Evolutionary conservation across 2,329 filamentous ascomycete species (phyloP).

Genomic region (Cladobotryum protrusum): DNA sequence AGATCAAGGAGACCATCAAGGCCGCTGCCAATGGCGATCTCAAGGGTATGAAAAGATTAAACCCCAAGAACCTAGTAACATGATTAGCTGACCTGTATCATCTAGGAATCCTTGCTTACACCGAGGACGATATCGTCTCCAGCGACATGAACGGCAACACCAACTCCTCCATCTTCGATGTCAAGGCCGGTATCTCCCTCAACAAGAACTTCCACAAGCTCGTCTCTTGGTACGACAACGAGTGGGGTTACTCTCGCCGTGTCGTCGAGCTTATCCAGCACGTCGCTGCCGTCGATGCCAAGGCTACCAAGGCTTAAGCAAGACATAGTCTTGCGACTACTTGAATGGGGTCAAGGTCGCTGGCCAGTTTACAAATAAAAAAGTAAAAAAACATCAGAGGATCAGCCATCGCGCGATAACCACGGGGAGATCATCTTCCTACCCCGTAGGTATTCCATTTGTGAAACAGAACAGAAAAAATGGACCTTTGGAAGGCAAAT

Average conservation of each 20-base stretch:
- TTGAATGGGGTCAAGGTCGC: background rate
- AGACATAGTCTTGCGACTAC: background rate
- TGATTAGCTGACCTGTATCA: conserved; percentile 11
- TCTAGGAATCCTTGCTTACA: conserved; percentile 81
- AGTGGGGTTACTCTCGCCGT: conserved; percentile 99
- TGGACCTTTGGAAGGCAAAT: background rate
- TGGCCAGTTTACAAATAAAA: conserved; percentile 1
- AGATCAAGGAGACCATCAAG: conserved; percentile 93
- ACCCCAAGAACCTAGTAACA: background rate
- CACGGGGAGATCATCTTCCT: background rate
- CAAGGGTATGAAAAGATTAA: conserved; percentile 60
- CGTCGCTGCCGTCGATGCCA: conserved; percentile 74
- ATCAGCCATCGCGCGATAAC: conserved; percentile 5
- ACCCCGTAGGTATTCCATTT: background rate
- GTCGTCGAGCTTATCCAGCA: conserved; percentile 76
- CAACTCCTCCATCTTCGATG: conserved; percentile 97
- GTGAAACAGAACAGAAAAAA: conserved; percentile 2
- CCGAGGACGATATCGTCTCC: conserved; percentile 95
- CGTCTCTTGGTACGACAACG: conserved; percentile 98
- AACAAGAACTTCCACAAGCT: conserved; percentile 99
- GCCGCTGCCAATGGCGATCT: conserved; percentile 74
- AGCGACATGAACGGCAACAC: conserved; percentile 88
- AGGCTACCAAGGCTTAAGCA: conserved; percentile 40
- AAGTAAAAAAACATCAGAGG: conserved; percentile 19
- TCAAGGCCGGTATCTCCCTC: conserved; percentile 96